These are phyloP conservation scores for Heritiera littoralis DNA, from an alignment of 345 rosid species.

Conservation along the genomic window DNA sequence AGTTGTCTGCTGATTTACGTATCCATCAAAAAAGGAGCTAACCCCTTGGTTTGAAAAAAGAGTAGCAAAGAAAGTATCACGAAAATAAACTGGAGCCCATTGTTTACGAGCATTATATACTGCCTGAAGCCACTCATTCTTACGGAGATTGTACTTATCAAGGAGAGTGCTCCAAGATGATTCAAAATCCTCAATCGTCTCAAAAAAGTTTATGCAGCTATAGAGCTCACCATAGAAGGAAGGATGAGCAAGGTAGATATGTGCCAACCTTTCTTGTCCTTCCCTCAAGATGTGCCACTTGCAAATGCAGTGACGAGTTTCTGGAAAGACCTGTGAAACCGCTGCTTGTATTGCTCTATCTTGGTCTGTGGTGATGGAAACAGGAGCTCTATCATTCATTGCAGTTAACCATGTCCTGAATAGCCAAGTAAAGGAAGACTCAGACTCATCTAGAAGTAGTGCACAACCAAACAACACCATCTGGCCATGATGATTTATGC, in stretches of 20 bases:
- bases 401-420: slow-evolving; percentile 65
- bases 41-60: slow-evolving; percentile 59
- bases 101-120: slow-evolving; percentile 61
- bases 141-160: slow-evolving; percentile 50
- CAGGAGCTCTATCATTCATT: slow-evolving; percentile 55
- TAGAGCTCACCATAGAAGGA: slow-evolving; percentile 62
- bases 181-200: slow-evolving; percentile 66
- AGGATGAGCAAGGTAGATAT: slow-evolving; percentile 56
- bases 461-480: slow-evolving; percentile 69
- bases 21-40: slow-evolving; percentile 59
- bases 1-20: slow-evolving; percentile 63
- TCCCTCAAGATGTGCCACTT: slow-evolving; percentile 74
- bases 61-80: slow-evolving; percentile 59
- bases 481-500: slow-evolving; percentile 68
- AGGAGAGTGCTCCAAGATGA: slow-evolving; percentile 53
- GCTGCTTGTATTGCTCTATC: slow-evolving; percentile 71
- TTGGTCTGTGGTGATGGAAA: slow-evolving; percentile 68
- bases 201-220: slow-evolving; percentile 63
- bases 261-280: slow-evolving; percentile 74
- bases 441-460: slow-evolving; percentile 67
- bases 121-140: slow-evolving; percentile 65
- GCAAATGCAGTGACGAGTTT: slow-evolving; percentile 67
- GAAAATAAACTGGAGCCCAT: slow-evolving; percentile 80
- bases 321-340: slow-evolving; percentile 56
- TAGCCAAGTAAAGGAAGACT: slow-evolving; percentile 65